Percentiles rank a stretch among this genome's conserved stretches.
These are phyloP conservation scores for Backusella macrospora DNA, from an alignment of 192 early-diverging fungal genomes.

Conservation along the genomic window DNA sequence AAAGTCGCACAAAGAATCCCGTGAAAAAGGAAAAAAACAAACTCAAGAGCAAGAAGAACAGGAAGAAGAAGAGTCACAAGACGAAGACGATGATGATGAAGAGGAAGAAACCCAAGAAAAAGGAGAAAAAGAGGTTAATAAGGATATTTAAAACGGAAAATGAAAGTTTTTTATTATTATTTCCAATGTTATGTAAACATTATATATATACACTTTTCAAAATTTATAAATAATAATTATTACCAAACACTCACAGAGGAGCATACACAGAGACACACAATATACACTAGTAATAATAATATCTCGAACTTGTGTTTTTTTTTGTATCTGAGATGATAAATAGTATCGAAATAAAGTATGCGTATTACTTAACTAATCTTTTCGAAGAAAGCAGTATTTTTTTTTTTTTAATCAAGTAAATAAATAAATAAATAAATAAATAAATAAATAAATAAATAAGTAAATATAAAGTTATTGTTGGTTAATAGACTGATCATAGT, in stretches of 20 bases:
- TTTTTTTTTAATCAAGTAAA: neutral
- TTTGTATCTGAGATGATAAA: neutral
- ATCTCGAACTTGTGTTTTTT: neutral
- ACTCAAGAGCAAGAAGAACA: constrained; percentile 8
- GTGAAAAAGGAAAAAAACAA: constrained; percentile 13
- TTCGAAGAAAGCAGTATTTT: neutral
- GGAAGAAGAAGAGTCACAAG: constrained; percentile 1
- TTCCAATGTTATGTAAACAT: constrained; percentile 1
- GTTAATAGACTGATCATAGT: neutral
- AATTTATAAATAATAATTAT: neutral
- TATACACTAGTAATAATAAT: neutral
- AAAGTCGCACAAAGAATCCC: constrained; percentile 6
- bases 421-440: neutral
- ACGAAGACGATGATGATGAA: neutral
- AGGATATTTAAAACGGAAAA: neutral
- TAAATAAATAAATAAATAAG: no score
- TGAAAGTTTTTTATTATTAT: neutral
- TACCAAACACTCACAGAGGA: neutral
- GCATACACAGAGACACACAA: neutral
- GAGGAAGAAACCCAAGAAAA: neutral
- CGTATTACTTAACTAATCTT: neutral
- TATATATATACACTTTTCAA: constrained; percentile 3
- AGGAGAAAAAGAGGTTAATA: neutral
- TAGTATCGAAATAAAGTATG: neutral
- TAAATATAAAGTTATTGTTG: no score